These are phyloP conservation scores for Globisporangium heterothallicum DNA, from an alignment of 352 stramenopile genomes.

Conservation along the genomic window DNA sequence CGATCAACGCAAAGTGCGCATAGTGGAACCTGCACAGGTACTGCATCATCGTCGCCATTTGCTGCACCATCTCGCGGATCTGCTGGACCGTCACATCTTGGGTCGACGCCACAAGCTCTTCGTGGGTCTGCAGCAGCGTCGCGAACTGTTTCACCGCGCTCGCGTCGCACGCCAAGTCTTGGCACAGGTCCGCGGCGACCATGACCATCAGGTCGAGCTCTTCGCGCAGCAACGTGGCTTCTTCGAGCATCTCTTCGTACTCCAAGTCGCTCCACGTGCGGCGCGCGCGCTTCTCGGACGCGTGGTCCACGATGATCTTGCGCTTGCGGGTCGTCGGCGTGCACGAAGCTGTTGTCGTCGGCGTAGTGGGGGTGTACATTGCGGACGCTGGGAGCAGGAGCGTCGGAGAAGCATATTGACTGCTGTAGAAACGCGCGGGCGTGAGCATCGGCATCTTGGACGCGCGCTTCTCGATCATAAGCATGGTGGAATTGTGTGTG, in stretches of 20 bases:
- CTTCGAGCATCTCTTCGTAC: constrained; percentile 69
- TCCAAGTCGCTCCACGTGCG: constrained; percentile 61
- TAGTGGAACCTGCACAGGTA: constrained; percentile 61
- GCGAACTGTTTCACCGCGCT: constrained; percentile 25
- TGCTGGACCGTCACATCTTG: constrained; percentile 46
- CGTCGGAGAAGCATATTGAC: too few relatives aligned
- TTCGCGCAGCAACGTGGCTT: constrained; percentile 58
- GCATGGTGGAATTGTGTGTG: constrained; percentile 5
- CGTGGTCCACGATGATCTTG: constrained; percentile 35
- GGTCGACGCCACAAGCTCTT: constrained; percentile 39
- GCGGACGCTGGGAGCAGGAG: too few relatives aligned
- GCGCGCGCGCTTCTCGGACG: constrained; percentile 37
- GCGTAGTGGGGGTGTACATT: background rate
- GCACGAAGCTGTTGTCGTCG: constrained; percentile 10
- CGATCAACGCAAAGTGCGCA: constrained; percentile 58
- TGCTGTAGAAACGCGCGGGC: constrained; percentile 4
- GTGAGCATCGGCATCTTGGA: constrained; percentile 12
- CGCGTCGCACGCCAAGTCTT: constrained; percentile 39
- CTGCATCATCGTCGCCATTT: constrained; percentile 73
- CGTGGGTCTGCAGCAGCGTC: constrained; percentile 29
- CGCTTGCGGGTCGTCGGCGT: constrained; percentile 33
- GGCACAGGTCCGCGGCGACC: constrained; percentile 50
- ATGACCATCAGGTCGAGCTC: constrained; percentile 65
- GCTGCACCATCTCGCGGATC: constrained; percentile 58
- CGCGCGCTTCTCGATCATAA: constrained; percentile 13